Conservation (phyloP, 768 basidiomycete species). For the Paxillus ammoniavirescens region DNA sequence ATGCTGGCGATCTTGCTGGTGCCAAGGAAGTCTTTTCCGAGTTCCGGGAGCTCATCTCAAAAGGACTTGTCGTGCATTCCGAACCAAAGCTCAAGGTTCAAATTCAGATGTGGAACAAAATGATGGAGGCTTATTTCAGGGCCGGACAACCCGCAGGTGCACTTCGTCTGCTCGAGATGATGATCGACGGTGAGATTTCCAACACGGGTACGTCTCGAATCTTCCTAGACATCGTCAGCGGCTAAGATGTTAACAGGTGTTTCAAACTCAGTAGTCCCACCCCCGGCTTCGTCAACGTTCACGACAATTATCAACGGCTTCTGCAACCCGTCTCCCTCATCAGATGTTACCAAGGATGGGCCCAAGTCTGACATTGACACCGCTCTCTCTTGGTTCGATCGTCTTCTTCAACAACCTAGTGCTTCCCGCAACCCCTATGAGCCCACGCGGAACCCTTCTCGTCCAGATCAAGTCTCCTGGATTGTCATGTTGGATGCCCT, state of each 20-base stretch:
- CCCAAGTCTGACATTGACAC: constrained; percentile 49
- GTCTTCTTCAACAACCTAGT: constrained; percentile 48
- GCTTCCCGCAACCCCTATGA: constrained; percentile 38
- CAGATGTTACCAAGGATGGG: background rate
- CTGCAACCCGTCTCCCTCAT: constrained; percentile 40
- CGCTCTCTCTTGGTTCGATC: constrained; percentile 71
- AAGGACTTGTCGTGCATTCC: constrained; percentile 28
- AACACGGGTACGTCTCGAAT: constrained; percentile 7
- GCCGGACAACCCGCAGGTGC: constrained; percentile 61
- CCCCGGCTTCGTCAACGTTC: constrained; percentile 62
- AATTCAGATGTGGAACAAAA: constrained; percentile 65
- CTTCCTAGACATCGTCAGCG: background rate
- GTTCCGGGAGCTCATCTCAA: constrained; percentile 44
- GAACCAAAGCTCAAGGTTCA: constrained; percentile 31
- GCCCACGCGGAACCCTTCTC: constrained; percentile 41
- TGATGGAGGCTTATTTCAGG: constrained; percentile 74
- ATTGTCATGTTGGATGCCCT: constrained; percentile 56
- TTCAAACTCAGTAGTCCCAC: constrained; percentile 43
- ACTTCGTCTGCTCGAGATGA: constrained; percentile 62
- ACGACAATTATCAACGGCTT: constrained; percentile 65
- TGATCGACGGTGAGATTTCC: constrained; percentile 51
- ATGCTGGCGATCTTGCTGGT: constrained; percentile 45
- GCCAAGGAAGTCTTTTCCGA: constrained; percentile 63
- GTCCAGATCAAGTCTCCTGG: constrained; percentile 60
- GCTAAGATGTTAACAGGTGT: constrained; percentile 12